These are phyloP conservation scores for Syncephalastrum racemosum DNA, from an alignment of 371 early-diverging fungal genomes.

Conservation along the genomic window DNA sequence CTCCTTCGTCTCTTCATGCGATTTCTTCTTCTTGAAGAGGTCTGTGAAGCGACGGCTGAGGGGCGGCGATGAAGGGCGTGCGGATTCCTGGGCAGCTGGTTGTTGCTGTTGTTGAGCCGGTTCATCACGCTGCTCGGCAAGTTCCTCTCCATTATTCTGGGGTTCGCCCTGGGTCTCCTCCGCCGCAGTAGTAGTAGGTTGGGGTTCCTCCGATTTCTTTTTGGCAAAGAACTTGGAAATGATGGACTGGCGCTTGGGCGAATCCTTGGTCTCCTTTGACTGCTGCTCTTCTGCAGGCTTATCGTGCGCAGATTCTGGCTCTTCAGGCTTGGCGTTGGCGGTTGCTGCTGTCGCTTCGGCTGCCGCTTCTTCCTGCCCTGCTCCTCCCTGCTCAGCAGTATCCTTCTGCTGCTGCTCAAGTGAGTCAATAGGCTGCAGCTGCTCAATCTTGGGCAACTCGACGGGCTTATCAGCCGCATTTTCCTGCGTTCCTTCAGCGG, in stretches of 20 bases:
- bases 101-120: not conserved
- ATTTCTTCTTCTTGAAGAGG: slow-evolving; percentile 8
- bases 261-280: not conserved
- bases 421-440: slow-evolving; percentile 7
- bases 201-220: slow-evolving; percentile 17
- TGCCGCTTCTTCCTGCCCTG: not conserved
- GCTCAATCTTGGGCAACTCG: slow-evolving; percentile 12
- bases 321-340: not conserved
- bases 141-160: not conserved
- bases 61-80: slow-evolving; percentile 7
- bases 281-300: slow-evolving; percentile 33
- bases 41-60: slow-evolving; percentile 14
- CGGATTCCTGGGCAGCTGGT: slow-evolving; percentile 1
- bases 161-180: not conserved
- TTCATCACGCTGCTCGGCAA: not conserved
- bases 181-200: not conserved
- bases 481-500: not conserved
- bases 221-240: slow-evolving; percentile 23
- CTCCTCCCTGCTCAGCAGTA: not conserved
- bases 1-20: slow-evolving; percentile 2
- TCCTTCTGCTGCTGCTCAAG: not conserved
- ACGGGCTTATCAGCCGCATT: slow-evolving; percentile 4
- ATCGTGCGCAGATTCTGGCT: not conserved
- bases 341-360: not conserved
- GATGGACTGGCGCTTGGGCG: slow-evolving; percentile 32